phyloP scores from a whole-genome alignment of 1,139 yeast genomes.

The Debaryomyces nepalensis region DNA sequence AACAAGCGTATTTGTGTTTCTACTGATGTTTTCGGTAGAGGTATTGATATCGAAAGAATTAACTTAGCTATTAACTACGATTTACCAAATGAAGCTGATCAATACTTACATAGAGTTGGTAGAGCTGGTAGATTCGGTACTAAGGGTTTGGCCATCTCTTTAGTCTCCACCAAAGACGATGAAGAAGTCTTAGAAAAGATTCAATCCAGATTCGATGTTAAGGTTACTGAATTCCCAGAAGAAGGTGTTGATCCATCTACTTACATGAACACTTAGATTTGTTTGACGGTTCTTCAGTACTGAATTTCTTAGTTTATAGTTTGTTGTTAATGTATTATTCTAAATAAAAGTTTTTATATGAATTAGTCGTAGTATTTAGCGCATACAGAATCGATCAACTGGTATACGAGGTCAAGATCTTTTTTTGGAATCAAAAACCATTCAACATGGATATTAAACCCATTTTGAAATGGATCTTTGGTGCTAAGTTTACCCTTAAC shows the following conservation, averaged over 20 bases:
- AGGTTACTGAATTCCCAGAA: conserved; percentile 93
- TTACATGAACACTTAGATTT: conserved; percentile 87
- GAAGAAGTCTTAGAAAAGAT: conserved; percentile 89
- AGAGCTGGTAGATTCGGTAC: conserved; percentile 99
- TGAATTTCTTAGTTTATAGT: conserved; percentile 1
- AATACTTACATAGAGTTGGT: conserved; percentile 98
- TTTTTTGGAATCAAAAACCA: conserved; percentile 61
- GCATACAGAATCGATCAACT: conserved; percentile 41
- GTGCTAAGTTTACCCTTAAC: neutral
- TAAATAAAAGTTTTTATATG: conserved; percentile 10
- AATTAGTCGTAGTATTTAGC: conserved; percentile 11
- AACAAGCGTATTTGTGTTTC: conserved; percentile 98
- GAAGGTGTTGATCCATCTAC: conserved; percentile 98
- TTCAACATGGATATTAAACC: conserved; percentile 53
- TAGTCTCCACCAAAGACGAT: conserved; percentile 84
- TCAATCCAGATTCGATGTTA: conserved; percentile 97
- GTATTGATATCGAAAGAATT: conserved; percentile 98
- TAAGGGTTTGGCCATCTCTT: conserved; percentile 94
- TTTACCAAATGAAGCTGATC: conserved; percentile 90
- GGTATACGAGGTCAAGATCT: conserved; percentile 42
- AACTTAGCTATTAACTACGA: conserved; percentile 97
- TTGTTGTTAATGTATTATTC: conserved; percentile 10
- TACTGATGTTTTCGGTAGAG: conserved; percentile 98
- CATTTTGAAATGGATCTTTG: conserved; percentile 12
- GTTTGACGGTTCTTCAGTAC: conserved; percentile 1